Evolutionary conservation across 345 rosid genomes (phyloP).

Genomic region (Hibiscus tridactylites): DNA sequence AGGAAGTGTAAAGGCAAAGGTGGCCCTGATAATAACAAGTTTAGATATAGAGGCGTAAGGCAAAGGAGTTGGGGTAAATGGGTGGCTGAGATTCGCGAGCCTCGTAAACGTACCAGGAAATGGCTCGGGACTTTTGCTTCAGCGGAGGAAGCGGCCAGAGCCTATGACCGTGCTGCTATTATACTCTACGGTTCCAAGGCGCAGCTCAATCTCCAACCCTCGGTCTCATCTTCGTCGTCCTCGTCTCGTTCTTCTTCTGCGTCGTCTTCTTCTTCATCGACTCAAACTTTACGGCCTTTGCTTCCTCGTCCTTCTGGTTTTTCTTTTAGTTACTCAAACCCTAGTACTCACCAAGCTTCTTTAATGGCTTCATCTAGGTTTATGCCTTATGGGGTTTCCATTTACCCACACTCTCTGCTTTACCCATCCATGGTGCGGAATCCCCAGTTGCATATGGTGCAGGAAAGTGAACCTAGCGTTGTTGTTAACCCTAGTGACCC

Average conservation of each 20-base stretch:
- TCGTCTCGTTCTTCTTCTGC: slow-evolving; percentile 21
- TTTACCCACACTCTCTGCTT: slow-evolving; percentile 12
- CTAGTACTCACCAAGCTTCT: neutral
- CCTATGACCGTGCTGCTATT: slow-evolving; percentile 38
- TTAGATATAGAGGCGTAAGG: slow-evolving; percentile 56
- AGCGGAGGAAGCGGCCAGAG: slow-evolving; percentile 39
- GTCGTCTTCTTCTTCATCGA: slow-evolving; percentile 36
- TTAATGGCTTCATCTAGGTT: slow-evolving; percentile 3
- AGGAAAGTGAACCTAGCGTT: slow-evolving; percentile 7
- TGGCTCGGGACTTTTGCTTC: slow-evolving; percentile 44
- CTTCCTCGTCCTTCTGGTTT: slow-evolving; percentile 77
- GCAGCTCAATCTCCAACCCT: slow-evolving; percentile 31
- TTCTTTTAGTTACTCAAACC: slow-evolving; percentile 14
- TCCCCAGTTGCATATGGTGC: slow-evolving; percentile 12
- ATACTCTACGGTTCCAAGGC: slow-evolving; percentile 35
- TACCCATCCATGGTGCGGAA: slow-evolving; percentile 22
- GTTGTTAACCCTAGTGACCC: neutral
- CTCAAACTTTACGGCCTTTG: slow-evolving; percentile 72
- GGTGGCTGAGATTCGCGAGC: slow-evolving; percentile 74
- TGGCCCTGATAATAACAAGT: slow-evolving; percentile 62
- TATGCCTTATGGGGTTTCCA: slow-evolving; percentile 16
- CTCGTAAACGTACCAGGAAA: slow-evolving; percentile 34
- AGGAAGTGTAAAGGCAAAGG: slow-evolving; percentile 54
- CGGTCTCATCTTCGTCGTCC: slow-evolving; percentile 23
- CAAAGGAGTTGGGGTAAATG: slow-evolving; percentile 78